Conservation (phyloP, 2,329 filamentous ascomycete genomes). For the Colletotrichum lindemuthianum region DNA sequence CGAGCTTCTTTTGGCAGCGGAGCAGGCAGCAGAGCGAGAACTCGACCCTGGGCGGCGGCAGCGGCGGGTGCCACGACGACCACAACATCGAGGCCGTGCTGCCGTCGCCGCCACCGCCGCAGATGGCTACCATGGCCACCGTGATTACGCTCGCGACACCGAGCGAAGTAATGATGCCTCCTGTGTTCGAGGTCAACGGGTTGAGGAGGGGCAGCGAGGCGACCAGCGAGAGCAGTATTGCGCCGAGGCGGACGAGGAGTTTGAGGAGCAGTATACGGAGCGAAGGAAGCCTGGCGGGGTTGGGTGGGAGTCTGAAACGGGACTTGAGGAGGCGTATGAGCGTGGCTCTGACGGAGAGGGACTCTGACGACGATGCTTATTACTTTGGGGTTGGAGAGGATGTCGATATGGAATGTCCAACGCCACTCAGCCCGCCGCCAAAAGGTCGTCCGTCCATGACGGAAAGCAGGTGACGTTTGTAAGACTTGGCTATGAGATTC, state of each 20-base stretch:
- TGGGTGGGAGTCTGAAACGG: background rate
- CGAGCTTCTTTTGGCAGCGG: constrained; percentile 24
- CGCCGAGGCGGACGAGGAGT: constrained; percentile 2
- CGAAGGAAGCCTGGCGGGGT: background rate
- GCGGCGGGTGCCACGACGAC: constrained; percentile 9
- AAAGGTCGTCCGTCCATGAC: constrained; percentile 11
- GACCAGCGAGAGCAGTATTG: background rate
- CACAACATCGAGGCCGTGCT: constrained; percentile 23
- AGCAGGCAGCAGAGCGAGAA: constrained; percentile 22
- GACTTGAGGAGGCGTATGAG: constrained; percentile 24
- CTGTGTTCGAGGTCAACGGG: constrained; percentile 9
- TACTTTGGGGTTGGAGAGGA: constrained; percentile 28
- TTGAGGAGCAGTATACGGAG: constrained; percentile 13
- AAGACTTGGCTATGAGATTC: background rate
- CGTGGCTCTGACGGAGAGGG: constrained; percentile 25
- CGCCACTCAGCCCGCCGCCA: constrained; percentile 27
- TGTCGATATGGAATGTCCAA: constrained; percentile 21
- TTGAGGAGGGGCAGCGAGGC: constrained; percentile 3
- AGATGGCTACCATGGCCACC: background rate
- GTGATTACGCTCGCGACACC: background rate
- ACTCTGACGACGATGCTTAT: constrained; percentile 29
- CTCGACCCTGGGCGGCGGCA: constrained; percentile 3
- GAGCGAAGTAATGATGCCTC: background rate
- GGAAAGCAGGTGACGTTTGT: background rate
- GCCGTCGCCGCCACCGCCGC: constrained; percentile 3